Base-by-base conservation (phyloP, 2,329 filamentous ascomycete species). In the Chaetomiaceae sp. region DNA sequence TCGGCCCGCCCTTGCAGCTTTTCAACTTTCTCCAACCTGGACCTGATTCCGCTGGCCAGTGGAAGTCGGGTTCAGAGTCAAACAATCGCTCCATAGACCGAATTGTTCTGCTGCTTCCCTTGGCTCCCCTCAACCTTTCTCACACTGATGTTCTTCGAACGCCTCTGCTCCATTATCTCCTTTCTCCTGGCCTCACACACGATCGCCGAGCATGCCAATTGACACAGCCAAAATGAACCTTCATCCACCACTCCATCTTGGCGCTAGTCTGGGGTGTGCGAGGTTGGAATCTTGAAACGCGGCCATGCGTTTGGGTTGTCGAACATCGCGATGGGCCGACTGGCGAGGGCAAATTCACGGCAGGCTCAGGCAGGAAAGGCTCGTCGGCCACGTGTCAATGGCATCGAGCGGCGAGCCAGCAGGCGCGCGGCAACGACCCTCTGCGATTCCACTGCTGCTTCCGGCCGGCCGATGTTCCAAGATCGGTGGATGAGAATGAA, bases 351-450 rank as follows among this genome's bases (percentile, higher is more conserved):
- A 31, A 11, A 31, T 31, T 12, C 9, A 31, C 9, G 27, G 14
- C n/a, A 36, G 40, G n/a, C n/a, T 17, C 1, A 3, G 20, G 17
- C n/a, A 48, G 44, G 48, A 19, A 14, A 27, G 7, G 7, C 9
- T 39, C 37, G 14, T 22, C 29, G 3, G 45, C 39, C 49, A 56
- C 45, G 54, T 53, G 54, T 52, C 49, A 3, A 39, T 25, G 43
- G 44, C 39, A 27, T n/a, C 25, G 6, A n/a, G 27, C 9, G 25
- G n/a, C 15, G 29, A 44, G 15, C 12, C 22, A 27, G 34, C 54
- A 52, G 45, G 46, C 54, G 54, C 49, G 54, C 49, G 54, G 45
- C 49, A 56, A 37, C 20, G 29, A 23, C 17, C 6, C 43, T 29
- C 33, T 36, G 39, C 15, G 27, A 37, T 25, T 31, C 20, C 25